Base-by-base conservation (phyloP, 2,329 filamentous ascomycete species). In the Huntiella moniliformis region DNA sequence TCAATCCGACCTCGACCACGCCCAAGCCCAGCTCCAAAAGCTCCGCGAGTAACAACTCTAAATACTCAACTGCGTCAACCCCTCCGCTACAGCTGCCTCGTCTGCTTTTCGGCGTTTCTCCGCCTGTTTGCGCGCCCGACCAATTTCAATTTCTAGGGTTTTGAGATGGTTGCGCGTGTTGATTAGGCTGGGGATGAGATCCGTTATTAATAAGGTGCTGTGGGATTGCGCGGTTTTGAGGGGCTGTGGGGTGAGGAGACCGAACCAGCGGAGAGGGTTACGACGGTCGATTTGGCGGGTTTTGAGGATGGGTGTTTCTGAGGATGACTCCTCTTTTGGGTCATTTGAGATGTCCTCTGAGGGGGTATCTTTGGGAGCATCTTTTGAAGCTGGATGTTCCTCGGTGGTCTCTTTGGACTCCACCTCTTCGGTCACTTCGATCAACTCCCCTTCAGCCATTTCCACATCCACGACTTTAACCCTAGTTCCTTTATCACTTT, bases 101-200 rank as follows among this genome's bases (percentile, higher is more conserved):
- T 42, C 40, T 5, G 31, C 44, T 17, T 22, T 40, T 4, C 15
- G 62, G 1, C 61, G 63, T 56, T 72, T 74, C 18, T 65, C 64
- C 33, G 69, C 61, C 59, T 58, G 67, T 61, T 77, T 76, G 48
- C 67, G 62, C 33, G 69, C 71, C 48, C 79, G 64, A 34, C 79
- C 67, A 45, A 88, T 75, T 52, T 80, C 71, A 44, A 78, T 74
- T 62, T 86, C 81, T 4, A 82, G 57, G n/a, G 61, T 61, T 11
- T 66, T 64, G 70, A 88, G 75, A 54, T 74, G 68, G 22, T 66
- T 65, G 33, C 67, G 65, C n/a, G 82, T 58, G 1, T 67, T 68
- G 5, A 67, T 67, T 6, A 85, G 61, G 35, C 61, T 60, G 1
- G 75, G 70, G 2, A 86, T 59, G 3, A 78, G 57, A 0, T 67